phyloP scores from a whole-genome alignment of 257 asterid species.

The Galeopsis tetrahit region DNA sequence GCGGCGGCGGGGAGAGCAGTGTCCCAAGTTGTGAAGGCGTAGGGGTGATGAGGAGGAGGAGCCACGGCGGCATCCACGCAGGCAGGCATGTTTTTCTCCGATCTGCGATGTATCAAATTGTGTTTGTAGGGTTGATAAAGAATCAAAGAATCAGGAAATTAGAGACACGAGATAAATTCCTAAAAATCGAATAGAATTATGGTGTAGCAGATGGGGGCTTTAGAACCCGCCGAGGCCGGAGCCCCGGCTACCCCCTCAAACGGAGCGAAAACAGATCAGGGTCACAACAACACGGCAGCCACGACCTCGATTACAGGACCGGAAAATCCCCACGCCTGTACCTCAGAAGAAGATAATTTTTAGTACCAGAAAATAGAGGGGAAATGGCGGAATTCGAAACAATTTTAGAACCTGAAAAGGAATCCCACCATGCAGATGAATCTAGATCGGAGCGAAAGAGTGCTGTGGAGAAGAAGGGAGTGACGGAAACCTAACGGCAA shows the following conservation, averaged over 20 bases:
- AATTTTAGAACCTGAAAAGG: constrained; percentile 35
- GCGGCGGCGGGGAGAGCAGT: constrained; percentile 55
- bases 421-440: constrained; percentile 57
- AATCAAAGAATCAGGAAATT: constrained; percentile 48
- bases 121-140: constrained; percentile 34
- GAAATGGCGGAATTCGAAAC: constrained; percentile 21
- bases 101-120: constrained; percentile 38
- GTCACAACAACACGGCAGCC: constrained; percentile 63
- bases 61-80: constrained; percentile 61
- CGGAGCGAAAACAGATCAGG: constrained; percentile 63
- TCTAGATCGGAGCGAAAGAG: not conserved
- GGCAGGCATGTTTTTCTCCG: constrained; percentile 74
- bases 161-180: not conserved
- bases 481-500: constrained; percentile 52
- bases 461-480: not conserved
- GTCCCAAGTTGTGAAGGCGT: constrained; percentile 52
- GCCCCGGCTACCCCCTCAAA: constrained; percentile 99
- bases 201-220: constrained; percentile 84
- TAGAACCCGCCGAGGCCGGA: constrained; percentile 97
- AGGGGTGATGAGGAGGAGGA: constrained; percentile 62
- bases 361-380: not conserved
- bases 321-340: constrained; percentile 81
- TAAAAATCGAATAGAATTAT: constrained; percentile 21
- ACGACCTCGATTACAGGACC: constrained; percentile 40
- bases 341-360: constrained; percentile 61